These are phyloP conservation scores for Dactylellina leptospora DNA, from an alignment of 2,329 filamentous ascomycete genomes.

Conservation along the genomic window DNA sequence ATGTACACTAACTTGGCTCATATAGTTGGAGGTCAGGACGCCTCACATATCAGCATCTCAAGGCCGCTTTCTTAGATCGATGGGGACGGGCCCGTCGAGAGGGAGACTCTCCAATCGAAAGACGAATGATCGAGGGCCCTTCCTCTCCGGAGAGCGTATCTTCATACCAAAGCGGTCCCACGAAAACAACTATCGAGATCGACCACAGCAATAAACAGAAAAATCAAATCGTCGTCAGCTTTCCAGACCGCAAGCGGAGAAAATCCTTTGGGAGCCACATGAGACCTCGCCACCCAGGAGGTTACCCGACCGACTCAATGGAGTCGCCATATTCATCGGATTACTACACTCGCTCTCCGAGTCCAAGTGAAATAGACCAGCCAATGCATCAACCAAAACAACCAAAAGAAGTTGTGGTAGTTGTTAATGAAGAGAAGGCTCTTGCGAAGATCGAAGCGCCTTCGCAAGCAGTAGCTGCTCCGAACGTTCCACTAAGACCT, in stretches of 20 bases:
- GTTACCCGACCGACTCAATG: constrained; percentile 46
- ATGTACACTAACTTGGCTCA: background rate
- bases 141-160: constrained; percentile 48
- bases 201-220: constrained; percentile 51
- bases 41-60: constrained; percentile 57
- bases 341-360: constrained; percentile 49
- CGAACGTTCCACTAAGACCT: constrained; percentile 53
- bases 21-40: constrained; percentile 48
- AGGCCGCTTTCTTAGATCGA: constrained; percentile 56
- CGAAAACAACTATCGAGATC: constrained; percentile 50
- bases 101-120: constrained; percentile 42
- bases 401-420: constrained; percentile 47
- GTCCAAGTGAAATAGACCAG: constrained; percentile 42
- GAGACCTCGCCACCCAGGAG: constrained; percentile 24
- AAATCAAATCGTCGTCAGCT: constrained; percentile 51
- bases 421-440: constrained; percentile 47
- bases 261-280: constrained; percentile 42
- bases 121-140: constrained; percentile 47
- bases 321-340: constrained; percentile 48
- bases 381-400: constrained; percentile 5
- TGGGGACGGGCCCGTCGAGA: constrained; percentile 54
- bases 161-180: constrained; percentile 46
- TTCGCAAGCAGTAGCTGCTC: constrained; percentile 22
- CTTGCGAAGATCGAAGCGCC: constrained; percentile 25
- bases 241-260: constrained; percentile 41